A percentile compares a stretch with the other conserved stretches of the same genome.
phyloP scores from a whole-genome alignment of 2,329 filamentous ascomycete species.

The Purpureocillium takamizusanense region DNA sequence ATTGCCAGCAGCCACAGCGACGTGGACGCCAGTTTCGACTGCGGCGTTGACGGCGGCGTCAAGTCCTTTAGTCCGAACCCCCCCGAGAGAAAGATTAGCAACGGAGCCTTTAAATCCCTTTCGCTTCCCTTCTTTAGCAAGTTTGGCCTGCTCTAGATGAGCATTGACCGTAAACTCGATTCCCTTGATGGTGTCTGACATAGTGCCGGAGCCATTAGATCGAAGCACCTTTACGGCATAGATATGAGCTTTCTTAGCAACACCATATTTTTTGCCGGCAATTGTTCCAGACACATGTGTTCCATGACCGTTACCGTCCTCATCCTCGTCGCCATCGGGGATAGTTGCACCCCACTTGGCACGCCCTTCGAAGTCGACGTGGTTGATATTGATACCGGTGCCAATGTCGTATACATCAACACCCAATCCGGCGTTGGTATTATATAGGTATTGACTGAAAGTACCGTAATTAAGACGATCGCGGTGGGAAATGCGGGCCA shows the following conservation, averaged over 20 bases:
- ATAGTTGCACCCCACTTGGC: conserved; percentile 97
- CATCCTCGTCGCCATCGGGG: conserved; percentile 71
- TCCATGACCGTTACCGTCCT: conserved; percentile 95
- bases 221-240: conserved; percentile 97
- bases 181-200: conserved; percentile 98
- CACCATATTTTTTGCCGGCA: conserved; percentile 97
- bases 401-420: conserved; percentile 98
- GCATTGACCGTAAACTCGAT: conserved; percentile 85
- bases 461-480: conserved; percentile 76
- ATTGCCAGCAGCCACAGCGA: conserved; percentile 95
- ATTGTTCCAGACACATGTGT: conserved; percentile 99
- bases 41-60: conserved; percentile 92
- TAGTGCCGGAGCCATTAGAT: conserved; percentile 94
- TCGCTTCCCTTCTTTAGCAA: conserved; percentile 77
- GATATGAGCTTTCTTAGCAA: conserved; percentile 96
- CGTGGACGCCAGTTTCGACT: conserved; percentile 86
- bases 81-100: conserved; percentile 98
- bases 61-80: conserved; percentile 88
- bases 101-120: conserved; percentile 98
- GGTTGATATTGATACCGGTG: conserved; percentile 86
- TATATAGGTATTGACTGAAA: conserved; percentile 98
- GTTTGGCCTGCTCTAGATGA: conserved; percentile 67
- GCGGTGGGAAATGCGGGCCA: conserved; percentile 96
- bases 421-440: conserved; percentile 83
- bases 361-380: conserved; percentile 96